Conservation (phyloP, 2,329 filamentous ascomycete species). For the Neurospora crassa region DNA sequence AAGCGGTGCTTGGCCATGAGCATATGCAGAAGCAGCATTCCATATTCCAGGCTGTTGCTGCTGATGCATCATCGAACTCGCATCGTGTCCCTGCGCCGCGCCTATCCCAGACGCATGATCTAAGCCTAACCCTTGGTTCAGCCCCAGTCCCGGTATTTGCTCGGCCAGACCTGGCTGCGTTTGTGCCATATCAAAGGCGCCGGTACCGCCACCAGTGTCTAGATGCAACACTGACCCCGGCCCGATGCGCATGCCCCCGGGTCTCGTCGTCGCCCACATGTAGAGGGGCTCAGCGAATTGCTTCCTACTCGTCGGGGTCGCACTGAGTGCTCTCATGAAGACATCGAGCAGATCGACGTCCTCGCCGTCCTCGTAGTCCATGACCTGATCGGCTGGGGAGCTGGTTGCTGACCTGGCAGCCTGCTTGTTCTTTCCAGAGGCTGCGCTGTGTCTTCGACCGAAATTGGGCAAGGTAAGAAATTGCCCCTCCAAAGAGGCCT, state of each 20-base stretch:
- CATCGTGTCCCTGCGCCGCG: neutral
- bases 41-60: neutral
- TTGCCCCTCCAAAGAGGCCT: slow-evolving; percentile 8
- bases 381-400: neutral
- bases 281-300: slow-evolving; percentile 34
- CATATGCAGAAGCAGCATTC: neutral
- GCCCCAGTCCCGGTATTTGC: neutral
- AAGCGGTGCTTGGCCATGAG: neutral
- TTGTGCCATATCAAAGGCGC: neutral
- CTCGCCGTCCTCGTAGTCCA: neutral
- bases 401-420: slow-evolving; percentile 2
- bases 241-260: slow-evolving; percentile 25
- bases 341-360: slow-evolving; percentile 32
- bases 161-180: neutral
- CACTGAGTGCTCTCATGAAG: slow-evolving; percentile 33
- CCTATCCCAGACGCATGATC: neutral
- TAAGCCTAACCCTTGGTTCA: neutral
- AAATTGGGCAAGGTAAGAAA: neutral
- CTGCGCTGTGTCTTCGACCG: slow-evolving; percentile 3
- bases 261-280: slow-evolving; percentile 30
- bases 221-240: neutral
- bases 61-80: slow-evolving; percentile 17
- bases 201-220: neutral
- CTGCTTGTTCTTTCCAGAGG: slow-evolving; percentile 20
- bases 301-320: slow-evolving; percentile 32